These are phyloP conservation scores for Coniochaeta ligniaria DNA, from an alignment of 2,329 filamentous ascomycete species.

Conservation along the genomic window DNA sequence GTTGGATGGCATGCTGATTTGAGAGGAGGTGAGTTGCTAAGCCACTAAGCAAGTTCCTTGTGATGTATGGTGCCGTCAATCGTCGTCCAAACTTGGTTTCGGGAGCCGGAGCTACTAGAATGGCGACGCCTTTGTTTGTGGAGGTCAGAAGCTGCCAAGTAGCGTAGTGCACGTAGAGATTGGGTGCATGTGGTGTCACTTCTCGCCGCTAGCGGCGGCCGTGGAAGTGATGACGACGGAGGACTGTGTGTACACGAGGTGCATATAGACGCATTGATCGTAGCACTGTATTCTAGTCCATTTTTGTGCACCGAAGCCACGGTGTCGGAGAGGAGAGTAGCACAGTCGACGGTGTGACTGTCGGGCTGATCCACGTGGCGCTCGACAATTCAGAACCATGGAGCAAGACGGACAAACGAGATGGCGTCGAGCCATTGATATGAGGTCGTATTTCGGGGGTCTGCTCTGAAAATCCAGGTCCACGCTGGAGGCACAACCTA, in stretches of 20 bases:
- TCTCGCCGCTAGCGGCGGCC: neutral
- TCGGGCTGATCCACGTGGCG: neutral
- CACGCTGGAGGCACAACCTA: too few species aligned
- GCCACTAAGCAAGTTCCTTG: neutral
- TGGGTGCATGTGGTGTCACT: neutral
- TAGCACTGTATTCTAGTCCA: neutral
- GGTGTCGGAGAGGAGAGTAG: neutral
- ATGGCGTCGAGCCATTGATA: neutral
- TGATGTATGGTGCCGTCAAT: neutral
- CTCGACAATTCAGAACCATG: neutral
- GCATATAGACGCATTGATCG: neutral
- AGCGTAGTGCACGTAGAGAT: neutral
- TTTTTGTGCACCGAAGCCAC: neutral
- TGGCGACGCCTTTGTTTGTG: neutral
- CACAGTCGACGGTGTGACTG: neutral
- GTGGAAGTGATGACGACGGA: neutral
- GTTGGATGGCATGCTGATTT: neutral
- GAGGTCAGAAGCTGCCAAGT: neutral
- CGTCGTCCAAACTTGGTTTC: conserved; percentile 1
- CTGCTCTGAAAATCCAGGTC: too few species aligned
- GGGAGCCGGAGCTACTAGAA: neutral
- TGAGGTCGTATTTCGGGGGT: neutral
- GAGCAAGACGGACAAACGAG: neutral
- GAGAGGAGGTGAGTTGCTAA: neutral
- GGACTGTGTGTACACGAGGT: neutral